phyloP scores from a whole-genome alignment of 2,329 filamentous ascomycete species.

The Elsinoe necatrix region DNA sequence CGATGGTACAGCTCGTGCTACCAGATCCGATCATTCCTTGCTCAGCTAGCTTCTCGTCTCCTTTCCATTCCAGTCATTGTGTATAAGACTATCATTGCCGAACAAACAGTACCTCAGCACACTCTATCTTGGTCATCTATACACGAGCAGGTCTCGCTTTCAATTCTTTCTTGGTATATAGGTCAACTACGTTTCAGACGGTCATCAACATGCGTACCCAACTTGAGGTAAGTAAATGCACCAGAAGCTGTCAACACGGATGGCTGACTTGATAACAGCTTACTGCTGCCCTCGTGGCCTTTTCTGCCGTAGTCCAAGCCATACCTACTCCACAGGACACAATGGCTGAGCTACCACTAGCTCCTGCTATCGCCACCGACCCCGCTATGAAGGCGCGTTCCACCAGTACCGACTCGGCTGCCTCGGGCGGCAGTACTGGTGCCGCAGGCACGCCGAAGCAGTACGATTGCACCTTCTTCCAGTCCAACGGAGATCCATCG shows the following conservation, averaged over 20 bases:
- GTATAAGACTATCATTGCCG: background rate
- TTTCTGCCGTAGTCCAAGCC: background rate
- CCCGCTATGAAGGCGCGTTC: background rate
- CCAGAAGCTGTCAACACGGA: too few relatives aligned
- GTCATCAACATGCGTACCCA: background rate
- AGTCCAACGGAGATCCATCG: background rate
- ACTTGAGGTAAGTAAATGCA: background rate
- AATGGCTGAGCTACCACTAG: background rate
- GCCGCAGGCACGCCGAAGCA: background rate
- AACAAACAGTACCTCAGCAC: background rate
- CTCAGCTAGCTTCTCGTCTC: background rate
- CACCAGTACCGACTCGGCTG: background rate
- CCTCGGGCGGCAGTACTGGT: background rate
- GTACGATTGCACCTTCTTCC: slow-evolving; percentile 5
- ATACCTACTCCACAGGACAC: background rate
- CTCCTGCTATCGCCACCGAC: background rate
- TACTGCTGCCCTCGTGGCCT: background rate
- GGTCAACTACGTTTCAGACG: background rate
- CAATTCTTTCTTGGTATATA: background rate
- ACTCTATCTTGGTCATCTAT: background rate
- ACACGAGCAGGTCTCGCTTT: slow-evolving; percentile 5
- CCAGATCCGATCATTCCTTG: background rate
- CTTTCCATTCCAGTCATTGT: background rate
- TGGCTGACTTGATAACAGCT: background rate
- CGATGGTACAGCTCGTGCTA: background rate